Evolutionary conservation across 352 stramenopile genomes (phyloP), one percentile per base, ranked within the genome.

Genomic region (Phytophthora citrophthora): DNA sequence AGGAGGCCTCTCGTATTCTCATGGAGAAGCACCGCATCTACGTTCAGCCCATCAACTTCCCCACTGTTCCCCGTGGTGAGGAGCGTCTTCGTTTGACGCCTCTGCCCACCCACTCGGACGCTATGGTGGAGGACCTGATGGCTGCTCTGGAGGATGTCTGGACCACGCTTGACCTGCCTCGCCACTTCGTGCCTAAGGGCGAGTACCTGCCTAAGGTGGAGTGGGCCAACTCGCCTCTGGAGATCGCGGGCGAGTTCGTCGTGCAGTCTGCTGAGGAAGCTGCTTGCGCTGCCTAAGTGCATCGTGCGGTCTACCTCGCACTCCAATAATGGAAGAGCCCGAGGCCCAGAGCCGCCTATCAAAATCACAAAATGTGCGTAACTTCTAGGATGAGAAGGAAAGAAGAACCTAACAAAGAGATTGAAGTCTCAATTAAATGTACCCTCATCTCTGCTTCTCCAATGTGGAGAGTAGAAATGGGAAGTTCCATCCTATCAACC

Each of bases 21-120:
- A 93, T 97, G 80, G 83, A 97, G 56, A 91, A 96, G 69, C 74
- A 96, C 85, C 79, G 81, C 73, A 97, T 97, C 53, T 97, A 97
- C 77, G 77, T 96, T 40, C 90, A 97, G 86, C 87, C 90, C 2
- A 97, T 97, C 74, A 97, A 97, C 83, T 97, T 96, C 54, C 90
- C 90, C 0, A 97, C 90, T 2, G 90, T 97, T 29, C 88, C 88
- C 1, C 80, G 85, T 64, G 90, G 90, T 41, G 89, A 95, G 65
- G 90, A 97, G 86, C 89, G 90, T 70, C 82, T 97, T 6, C 87
- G 90, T 58, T 73, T 97, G 45, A 97, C 90, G 56, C 86, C 89
- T 18, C 76, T 88, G 64, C 90, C 90, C 4, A 88, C 90, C n/a
- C 90, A 97, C 74, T 89, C 89, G 51, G 70, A 89, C 45, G 85